Percentiles rank a stretch among this genome's conserved stretches.
Conservation (phyloP, 495 filamentous ascomycete genomes). For the Hyphodiscus hymeniophilus region DNA sequence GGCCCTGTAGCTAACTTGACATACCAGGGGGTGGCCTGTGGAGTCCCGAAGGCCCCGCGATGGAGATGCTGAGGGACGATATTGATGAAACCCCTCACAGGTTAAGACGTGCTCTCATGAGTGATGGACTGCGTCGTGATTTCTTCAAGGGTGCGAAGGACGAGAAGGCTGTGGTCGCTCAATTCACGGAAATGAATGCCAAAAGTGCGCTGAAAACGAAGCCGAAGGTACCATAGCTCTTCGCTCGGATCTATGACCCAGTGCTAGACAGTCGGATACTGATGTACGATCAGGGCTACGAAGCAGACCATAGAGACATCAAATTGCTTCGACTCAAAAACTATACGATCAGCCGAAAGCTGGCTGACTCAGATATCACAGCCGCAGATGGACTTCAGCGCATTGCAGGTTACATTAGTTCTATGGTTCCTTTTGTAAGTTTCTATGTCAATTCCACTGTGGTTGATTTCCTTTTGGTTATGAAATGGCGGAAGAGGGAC, state of each 20-base stretch:
- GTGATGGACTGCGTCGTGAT: conserved; percentile 45
- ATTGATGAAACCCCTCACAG: conserved; percentile 61
- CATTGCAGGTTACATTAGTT: conserved; percentile 44
- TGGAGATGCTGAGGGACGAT: conserved; percentile 58
- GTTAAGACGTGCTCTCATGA: conserved; percentile 57
- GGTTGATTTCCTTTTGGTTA: neutral
- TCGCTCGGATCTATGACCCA: neutral
- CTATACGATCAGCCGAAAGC: conserved; percentile 54
- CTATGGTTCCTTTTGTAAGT: conserved; percentile 59
- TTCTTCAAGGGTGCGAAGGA: conserved; percentile 54
- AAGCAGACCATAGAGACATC: conserved; percentile 63
- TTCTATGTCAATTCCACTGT: neutral
- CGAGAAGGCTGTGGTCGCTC: conserved; percentile 52
- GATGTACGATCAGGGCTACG: conserved; percentile 52
- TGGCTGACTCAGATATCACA: conserved; percentile 50
- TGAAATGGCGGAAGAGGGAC: too few relatives aligned
- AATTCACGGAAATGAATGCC: conserved; percentile 53
- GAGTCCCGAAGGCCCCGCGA: conserved; percentile 55
- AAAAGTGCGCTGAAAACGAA: conserved; percentile 74
- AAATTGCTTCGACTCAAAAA: conserved; percentile 67
- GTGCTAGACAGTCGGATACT: neutral
- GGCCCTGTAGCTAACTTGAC: neutral
- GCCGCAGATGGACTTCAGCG: conserved; percentile 41
- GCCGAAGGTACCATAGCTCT: conserved; percentile 65
- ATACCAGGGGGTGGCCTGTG: conserved; percentile 63